A percentile compares a stretch with the other conserved stretches of the same genome.
Conservation (phyloP, 2,329 filamentous ascomycete genomes). For the Ilyonectria mors-panacis region DNA sequence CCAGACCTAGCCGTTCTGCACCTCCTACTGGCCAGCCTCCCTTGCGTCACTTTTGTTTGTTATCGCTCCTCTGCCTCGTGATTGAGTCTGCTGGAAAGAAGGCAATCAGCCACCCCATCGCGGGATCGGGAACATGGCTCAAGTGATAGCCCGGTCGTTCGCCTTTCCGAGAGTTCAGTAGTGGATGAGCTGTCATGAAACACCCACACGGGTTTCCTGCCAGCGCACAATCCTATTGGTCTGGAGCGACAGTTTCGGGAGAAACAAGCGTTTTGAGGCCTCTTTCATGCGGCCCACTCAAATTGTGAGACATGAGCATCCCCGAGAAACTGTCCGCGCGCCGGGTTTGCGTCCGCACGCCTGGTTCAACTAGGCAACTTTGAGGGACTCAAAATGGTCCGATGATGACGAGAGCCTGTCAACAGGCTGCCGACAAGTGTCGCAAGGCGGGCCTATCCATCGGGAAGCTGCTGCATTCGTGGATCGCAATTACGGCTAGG, state of each 20-base stretch:
- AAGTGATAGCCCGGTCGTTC: slow-evolving; percentile 1
- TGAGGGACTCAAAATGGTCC: neutral
- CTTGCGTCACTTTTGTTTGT: slow-evolving; percentile 2
- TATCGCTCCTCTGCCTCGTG: neutral
- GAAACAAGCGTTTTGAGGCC: neutral
- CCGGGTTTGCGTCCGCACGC: neutral
- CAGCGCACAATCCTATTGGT: slow-evolving; percentile 14
- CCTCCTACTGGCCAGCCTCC: neutral
- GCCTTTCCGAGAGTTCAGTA: slow-evolving; percentile 24
- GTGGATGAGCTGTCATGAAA: slow-evolving; percentile 20
- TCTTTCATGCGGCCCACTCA: slow-evolving; percentile 4
- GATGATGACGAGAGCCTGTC: slow-evolving; percentile 3
- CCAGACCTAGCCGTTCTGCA: neutral
- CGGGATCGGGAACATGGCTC: slow-evolving; percentile 22
- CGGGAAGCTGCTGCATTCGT: neutral
- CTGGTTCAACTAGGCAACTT: neutral
- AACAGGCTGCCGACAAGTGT: slow-evolving; percentile 13
- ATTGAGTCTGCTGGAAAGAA: no score
- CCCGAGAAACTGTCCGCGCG: neutral
- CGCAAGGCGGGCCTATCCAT: neutral
- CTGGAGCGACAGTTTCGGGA: slow-evolving; percentile 1
- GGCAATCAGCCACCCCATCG: neutral
- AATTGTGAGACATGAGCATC: neutral
- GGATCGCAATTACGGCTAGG: slow-evolving; percentile 8
- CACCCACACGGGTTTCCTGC: slow-evolving; percentile 1